A percentile compares a stretch with the other conserved stretches of the same genome.
These are phyloP conservation scores for Monilinia vaccinii-corymbosi DNA, from an alignment of 2,329 filamentous ascomycete species.

Conservation along the genomic window DNA sequence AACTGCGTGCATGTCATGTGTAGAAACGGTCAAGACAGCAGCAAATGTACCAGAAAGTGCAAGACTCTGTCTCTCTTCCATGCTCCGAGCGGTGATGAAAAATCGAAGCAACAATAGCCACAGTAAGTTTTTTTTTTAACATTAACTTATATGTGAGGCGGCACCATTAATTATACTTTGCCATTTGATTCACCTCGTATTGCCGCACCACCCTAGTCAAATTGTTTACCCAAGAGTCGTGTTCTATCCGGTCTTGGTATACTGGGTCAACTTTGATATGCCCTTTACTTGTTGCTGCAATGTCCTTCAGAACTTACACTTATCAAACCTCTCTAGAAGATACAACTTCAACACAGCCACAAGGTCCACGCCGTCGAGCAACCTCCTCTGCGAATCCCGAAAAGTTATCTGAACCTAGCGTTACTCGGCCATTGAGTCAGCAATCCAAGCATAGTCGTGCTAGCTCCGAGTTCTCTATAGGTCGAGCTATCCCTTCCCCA, in stretches of 20 bases:
- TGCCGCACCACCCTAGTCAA: background rate
- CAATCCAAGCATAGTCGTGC: slow-evolving; percentile 60
- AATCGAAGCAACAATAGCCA: slow-evolving; percentile 40
- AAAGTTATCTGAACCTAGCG: slow-evolving; percentile 39
- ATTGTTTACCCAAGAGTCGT: background rate
- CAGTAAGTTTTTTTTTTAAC: slow-evolving; percentile 44
- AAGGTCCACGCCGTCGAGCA: slow-evolving; percentile 45
- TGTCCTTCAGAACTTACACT: background rate
- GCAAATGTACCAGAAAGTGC: slow-evolving; percentile 61
- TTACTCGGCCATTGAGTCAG: slow-evolving; percentile 46
- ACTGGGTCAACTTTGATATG: background rate
- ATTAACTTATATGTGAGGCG: slow-evolving; percentile 6
- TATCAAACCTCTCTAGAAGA: background rate
- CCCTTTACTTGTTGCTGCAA: background rate
- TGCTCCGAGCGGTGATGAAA: slow-evolving; percentile 62
- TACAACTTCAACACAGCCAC: background rate
- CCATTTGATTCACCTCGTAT: background rate
- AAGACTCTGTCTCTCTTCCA: slow-evolving; percentile 64
- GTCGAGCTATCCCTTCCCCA: slow-evolving; percentile 44
- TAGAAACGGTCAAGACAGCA: slow-evolving; percentile 67
- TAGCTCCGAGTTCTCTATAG: slow-evolving; percentile 59
- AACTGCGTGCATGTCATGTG: slow-evolving; percentile 55
- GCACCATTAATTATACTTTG: slow-evolving; percentile 7
- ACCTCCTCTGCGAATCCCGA: slow-evolving; percentile 55
- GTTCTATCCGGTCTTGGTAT: background rate